Evolutionary conservation across 805 yeast species (phyloP).

Genomic region (Metschnikowia peoriensis): DNA sequence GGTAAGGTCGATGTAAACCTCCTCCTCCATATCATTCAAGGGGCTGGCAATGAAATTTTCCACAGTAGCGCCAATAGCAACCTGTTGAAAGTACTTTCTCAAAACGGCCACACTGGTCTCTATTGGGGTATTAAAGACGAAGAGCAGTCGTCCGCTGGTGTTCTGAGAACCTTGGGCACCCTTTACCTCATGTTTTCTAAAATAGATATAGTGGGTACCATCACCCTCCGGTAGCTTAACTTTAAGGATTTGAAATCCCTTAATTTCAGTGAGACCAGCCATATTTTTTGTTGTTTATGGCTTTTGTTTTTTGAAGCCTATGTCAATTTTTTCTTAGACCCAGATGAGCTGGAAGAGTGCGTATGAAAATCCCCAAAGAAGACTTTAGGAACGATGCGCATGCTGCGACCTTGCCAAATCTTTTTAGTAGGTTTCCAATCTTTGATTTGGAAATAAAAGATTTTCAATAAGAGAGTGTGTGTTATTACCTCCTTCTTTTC

Average conservation of each 20-base stretch:
- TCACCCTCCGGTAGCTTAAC: slow-evolving; percentile 40
- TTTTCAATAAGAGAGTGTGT: too few relatives aligned
- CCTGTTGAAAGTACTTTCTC: slow-evolving; percentile 54
- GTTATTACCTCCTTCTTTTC: too few relatives aligned
- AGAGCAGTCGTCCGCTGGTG: slow-evolving; percentile 49
- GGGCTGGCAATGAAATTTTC: slow-evolving; percentile 42
- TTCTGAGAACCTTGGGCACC: slow-evolving; percentile 24
- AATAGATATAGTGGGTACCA: slow-evolving; percentile 55
- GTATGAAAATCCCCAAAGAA: neutral
- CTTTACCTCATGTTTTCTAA: slow-evolving; percentile 59
- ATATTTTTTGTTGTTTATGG: slow-evolving; percentile 2
- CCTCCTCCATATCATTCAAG: slow-evolving; percentile 43
- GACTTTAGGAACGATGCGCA: neutral
- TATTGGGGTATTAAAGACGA: slow-evolving; percentile 74
- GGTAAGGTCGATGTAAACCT: slow-evolving; percentile 48
- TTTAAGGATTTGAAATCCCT: slow-evolving; percentile 56
- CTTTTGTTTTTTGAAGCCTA: neutral
- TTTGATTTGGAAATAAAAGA: too few relatives aligned
- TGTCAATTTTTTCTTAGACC: neutral
- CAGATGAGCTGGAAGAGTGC: slow-evolving; percentile 4
- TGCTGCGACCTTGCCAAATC: neutral
- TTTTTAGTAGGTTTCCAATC: neutral
- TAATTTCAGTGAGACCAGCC: slow-evolving; percentile 40
- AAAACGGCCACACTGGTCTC: slow-evolving; percentile 51
- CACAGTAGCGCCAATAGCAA: slow-evolving; percentile 65